A percentile compares a stretch with the other conserved stretches of the same genome.
Conservation (phyloP, 495 filamentous ascomycete genomes). For the Evernia prunastri region DNA sequence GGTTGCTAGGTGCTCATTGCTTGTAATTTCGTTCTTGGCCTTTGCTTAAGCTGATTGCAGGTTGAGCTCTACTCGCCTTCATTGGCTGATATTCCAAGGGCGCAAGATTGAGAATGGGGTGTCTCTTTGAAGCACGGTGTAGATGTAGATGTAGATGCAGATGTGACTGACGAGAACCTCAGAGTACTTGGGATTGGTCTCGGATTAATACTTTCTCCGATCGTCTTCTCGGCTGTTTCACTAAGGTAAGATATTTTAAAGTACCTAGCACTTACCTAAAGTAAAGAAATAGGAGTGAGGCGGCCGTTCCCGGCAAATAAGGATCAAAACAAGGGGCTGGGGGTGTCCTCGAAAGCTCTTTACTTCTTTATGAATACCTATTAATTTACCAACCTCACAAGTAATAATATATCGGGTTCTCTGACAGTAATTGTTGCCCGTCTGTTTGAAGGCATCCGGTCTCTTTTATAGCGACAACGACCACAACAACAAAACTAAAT, state of each 20-base stretch:
- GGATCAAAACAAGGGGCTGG: not conserved
- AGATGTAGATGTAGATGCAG: too few species aligned
- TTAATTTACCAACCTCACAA: too few species aligned
- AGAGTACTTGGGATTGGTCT: too few species aligned
- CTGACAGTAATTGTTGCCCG: too few species aligned
- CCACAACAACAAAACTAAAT: not conserved
- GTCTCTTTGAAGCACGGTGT: not conserved
- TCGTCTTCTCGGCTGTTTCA: not conserved
- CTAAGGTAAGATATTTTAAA: too few species aligned
- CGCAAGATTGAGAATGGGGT: not conserved
- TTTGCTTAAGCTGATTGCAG: not conserved
- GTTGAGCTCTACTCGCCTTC: not conserved
- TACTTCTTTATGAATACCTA: too few species aligned
- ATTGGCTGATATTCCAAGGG: not conserved
- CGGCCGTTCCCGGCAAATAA: not conserved
- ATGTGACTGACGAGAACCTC: too few species aligned
- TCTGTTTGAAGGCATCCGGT: not conserved
- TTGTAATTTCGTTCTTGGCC: not conserved
- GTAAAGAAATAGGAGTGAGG: not conserved
- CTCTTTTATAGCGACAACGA: not conserved
- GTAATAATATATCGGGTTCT: too few species aligned
- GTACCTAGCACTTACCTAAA: too few species aligned
- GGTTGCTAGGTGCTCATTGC: slow-evolving; percentile 1
- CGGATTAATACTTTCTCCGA: not conserved
- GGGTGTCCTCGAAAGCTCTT: not conserved